Percentiles rank a stretch among this genome's conserved stretches.
Evolutionary conservation across 2,329 filamentous ascomycete species (phyloP).

Genomic region (Calonectria hawksworthii): DNA sequence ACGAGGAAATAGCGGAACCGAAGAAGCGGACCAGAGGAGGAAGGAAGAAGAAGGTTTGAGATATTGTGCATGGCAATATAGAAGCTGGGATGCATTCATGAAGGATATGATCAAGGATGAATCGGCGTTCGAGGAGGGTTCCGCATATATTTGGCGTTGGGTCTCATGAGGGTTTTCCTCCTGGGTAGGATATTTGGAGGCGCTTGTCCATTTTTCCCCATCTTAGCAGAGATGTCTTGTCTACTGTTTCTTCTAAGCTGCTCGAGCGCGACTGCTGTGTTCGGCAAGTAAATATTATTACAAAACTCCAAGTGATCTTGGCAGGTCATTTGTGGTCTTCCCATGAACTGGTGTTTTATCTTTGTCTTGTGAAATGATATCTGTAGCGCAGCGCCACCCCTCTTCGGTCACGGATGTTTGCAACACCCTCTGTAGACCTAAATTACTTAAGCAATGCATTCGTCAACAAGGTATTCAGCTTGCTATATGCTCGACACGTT

Average conservation of each 20-base stretch:
- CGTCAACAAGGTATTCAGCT: neutral
- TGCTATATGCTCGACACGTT: neutral
- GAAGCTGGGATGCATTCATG: conserved; percentile 37
- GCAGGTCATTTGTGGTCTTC: neutral
- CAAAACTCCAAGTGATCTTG: neutral
- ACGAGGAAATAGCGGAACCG: conserved; percentile 62
- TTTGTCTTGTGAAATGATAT: neutral
- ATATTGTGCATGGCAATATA: conserved; percentile 9
- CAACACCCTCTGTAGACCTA: neutral
- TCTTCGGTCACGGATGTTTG: neutral
- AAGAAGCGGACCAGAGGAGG: conserved; percentile 63
- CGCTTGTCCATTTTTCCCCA: conserved; percentile 19
- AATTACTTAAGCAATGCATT: neutral
- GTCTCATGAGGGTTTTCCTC: conserved; percentile 34
- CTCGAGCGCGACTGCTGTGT: neutral
- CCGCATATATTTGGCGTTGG: conserved; percentile 46
- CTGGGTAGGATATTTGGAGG: conserved; percentile 31
- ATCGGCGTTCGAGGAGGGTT: conserved; percentile 41
- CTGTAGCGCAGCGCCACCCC: neutral
- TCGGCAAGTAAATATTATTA: neutral
- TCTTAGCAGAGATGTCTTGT: neutral
- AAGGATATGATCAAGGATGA: conserved; percentile 45
- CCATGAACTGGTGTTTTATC: neutral
- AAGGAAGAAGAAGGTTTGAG: conserved; percentile 64
- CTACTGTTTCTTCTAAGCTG: neutral